These are phyloP conservation scores for Malassezia psittaci DNA, from an alignment of 1,284 basidiomycete species.

Conservation along the genomic window DNA sequence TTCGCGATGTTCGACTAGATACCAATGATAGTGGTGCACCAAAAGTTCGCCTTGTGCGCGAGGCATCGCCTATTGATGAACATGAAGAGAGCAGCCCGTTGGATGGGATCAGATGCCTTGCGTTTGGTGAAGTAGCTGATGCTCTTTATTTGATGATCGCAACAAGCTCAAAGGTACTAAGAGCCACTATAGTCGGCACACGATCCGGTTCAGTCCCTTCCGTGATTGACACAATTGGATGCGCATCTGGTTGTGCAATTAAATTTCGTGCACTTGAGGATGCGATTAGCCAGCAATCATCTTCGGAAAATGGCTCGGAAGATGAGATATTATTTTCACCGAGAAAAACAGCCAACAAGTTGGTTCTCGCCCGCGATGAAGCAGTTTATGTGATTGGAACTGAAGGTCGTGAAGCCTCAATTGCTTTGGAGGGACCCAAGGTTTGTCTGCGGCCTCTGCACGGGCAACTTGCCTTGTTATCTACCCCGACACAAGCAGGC, in stretches of 20 bases:
- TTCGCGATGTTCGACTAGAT: slow-evolving; percentile 60
- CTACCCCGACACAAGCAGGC: slow-evolving; percentile 55
- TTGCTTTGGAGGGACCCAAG: slow-evolving; percentile 53
- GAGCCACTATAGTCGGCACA: slow-evolving; percentile 66
- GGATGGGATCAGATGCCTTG: slow-evolving; percentile 86
- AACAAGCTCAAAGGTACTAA: slow-evolving; percentile 70
- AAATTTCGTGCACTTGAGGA: slow-evolving; percentile 18
- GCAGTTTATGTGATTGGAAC: slow-evolving; percentile 78
- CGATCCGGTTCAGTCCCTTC: slow-evolving; percentile 59
- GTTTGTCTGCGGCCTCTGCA: slow-evolving; percentile 26
- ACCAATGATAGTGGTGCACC: slow-evolving; percentile 18
- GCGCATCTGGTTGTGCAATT: slow-evolving; percentile 68
- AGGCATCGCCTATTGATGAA: slow-evolving; percentile 22
- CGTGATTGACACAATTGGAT: slow-evolving; percentile 75
- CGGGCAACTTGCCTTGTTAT: slow-evolving; percentile 60
- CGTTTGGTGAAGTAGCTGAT: slow-evolving; percentile 53
- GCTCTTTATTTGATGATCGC: slow-evolving; percentile 63
- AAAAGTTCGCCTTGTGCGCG: slow-evolving; percentile 34
- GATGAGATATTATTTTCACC: not conserved
- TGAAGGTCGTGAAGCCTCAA: slow-evolving; percentile 73
- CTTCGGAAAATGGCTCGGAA: too few relatives aligned
- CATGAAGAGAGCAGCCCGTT: slow-evolving; percentile 19
- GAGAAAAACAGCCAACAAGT: not conserved
- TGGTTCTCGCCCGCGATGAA: slow-evolving; percentile 81
- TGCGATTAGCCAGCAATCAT: not conserved